Evolutionary conservation across 2,329 filamentous ascomycete genomes (phyloP), one percentile per base, ranked within the genome.

Genomic region (Talaromyces islandicus): DNA sequence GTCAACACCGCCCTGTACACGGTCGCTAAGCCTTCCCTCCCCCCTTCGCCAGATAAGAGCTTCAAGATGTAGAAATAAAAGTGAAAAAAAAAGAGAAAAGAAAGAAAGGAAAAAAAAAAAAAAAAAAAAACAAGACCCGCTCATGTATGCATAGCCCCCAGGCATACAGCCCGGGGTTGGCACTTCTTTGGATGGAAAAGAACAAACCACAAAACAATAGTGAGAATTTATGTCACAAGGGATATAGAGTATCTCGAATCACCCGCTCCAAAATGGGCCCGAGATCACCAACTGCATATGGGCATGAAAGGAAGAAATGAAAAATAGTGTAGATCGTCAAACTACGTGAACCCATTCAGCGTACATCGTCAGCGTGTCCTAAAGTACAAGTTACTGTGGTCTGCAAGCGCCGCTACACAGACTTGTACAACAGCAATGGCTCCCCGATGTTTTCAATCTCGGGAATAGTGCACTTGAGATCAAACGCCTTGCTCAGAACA

Each of bases 401-500:
- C 32, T 59, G 50, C 57, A 54, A 64, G 24, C 54, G 64, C 73
- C 56, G 71, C 70, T 59, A 65, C 43, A 72, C 71, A 53, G 85
- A 87, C 75, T 92, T 90, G 73, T 99, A 99, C 65, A 99, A 85
- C 53, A 99, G 83, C 56, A 99, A 82, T 24, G 94, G 94, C 77
- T 99, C 94, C 77, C 94, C 94, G 60, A 97, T 89, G 74, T 97
- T 95, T 78, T 97, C 93, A 76, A 99, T 97, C 77, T 99, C 94
- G 54, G 94, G 94, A 72, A 99, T 97, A 30, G 94, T 99, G 81
- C 94, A 99, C 76, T 97, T 97, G 61, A 99, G 84, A 75, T 99
- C 94, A 73, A 99, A 99, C 1, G 94, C 94, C 78, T 99, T 99
- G 65, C 93, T 96, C 25, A 99, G 84, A 60, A 99, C 94, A 69